Percentiles rank a stretch among this genome's conserved stretches.
phyloP scores from a whole-genome alignment of 2,329 filamentous ascomycete species.

The Alternaria novae-zelandiae region DNA sequence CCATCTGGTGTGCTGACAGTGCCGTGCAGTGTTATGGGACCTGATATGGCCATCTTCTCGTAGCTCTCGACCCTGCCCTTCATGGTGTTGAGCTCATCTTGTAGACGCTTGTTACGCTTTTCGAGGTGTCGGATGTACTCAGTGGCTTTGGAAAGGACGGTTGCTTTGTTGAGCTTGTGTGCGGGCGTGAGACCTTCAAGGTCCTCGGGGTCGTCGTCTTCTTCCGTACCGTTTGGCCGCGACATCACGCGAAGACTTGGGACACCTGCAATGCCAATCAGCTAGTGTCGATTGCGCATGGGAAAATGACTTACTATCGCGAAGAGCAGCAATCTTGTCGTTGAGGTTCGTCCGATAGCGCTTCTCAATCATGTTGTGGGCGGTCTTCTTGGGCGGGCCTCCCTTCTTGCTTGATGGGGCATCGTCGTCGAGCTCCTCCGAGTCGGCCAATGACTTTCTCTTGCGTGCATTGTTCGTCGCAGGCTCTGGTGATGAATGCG shows the following conservation, averaged over 20 bases:
- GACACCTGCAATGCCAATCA: constrained; percentile 54
- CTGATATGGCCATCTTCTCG: constrained; percentile 73
- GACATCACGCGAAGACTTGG: constrained; percentile 86
- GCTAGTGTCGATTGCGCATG: background rate
- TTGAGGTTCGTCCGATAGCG: constrained; percentile 95
- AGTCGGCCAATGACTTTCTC: constrained; percentile 54
- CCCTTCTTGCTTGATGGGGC: constrained; percentile 60
- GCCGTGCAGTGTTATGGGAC: constrained; percentile 48
- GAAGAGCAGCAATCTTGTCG: constrained; percentile 91
- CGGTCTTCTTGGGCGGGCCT: constrained; percentile 79
- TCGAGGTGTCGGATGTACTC: constrained; percentile 95
- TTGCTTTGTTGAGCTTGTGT: constrained; percentile 98
- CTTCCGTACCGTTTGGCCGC: constrained; percentile 64
- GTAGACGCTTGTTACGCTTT: constrained; percentile 81
- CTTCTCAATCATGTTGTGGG: constrained; percentile 98
- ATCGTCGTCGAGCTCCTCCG: constrained; percentile 66
- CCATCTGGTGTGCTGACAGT: constrained; percentile 44
- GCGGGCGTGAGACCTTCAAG: constrained; percentile 73
- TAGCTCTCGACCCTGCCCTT: constrained; percentile 71
- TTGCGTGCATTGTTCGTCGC: constrained; percentile 37
- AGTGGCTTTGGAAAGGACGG: constrained; percentile 91
- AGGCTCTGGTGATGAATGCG: constrained; percentile 70
- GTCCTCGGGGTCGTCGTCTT: constrained; percentile 82
- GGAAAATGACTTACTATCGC: constrained; percentile 66
- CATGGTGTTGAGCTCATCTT: constrained; percentile 80